Evolutionary conservation across 805 yeast species (phyloP).

Genomic region (Lipomyces yamanashiensis): DNA sequence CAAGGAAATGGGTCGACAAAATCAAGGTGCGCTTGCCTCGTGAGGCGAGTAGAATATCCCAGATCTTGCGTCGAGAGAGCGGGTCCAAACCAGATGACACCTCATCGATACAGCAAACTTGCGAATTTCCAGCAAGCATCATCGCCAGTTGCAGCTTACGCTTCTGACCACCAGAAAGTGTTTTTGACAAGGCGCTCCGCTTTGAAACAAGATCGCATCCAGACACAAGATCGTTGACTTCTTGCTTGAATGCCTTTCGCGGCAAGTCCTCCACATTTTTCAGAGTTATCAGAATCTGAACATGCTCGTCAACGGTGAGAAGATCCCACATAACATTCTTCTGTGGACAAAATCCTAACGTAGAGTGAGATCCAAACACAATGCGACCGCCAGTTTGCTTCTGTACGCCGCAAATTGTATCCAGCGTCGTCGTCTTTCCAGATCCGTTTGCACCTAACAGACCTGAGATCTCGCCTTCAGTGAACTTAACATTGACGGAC

Average conservation of each 20-base stretch:
- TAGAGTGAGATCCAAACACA: slow-evolving; percentile 36
- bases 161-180: slow-evolving; percentile 47
- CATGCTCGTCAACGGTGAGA: slow-evolving; percentile 44
- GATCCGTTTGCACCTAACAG: slow-evolving; percentile 48
- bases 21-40: slow-evolving; percentile 42
- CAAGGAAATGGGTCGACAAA: slow-evolving; percentile 47
- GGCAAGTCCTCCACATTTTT: slow-evolving; percentile 29
- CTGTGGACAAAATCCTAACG: slow-evolving; percentile 48
- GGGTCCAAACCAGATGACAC: slow-evolving; percentile 49
- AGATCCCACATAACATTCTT: slow-evolving; percentile 46
- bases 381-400: slow-evolving; percentile 36
- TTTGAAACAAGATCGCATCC: slow-evolving; percentile 43
- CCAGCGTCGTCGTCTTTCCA: slow-evolving; percentile 47
- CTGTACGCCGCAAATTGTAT: slow-evolving; percentile 44
- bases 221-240: slow-evolving; percentile 36
- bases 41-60: slow-evolving; percentile 45
- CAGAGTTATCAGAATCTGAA: slow-evolving; percentile 42
- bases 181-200: slow-evolving; percentile 32
- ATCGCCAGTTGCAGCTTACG: slow-evolving; percentile 46
- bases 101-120: slow-evolving; percentile 47
- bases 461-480: slow-evolving; percentile 44
- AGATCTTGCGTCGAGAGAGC: slow-evolving; percentile 45
- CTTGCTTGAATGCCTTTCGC: not conserved
- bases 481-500: slow-evolving; percentile 39
- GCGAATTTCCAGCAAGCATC: slow-evolving; percentile 46